Evolutionary conservation across 768 basidiomycete genomes (phyloP).

Genomic region (Tephrocybe rancida): DNA sequence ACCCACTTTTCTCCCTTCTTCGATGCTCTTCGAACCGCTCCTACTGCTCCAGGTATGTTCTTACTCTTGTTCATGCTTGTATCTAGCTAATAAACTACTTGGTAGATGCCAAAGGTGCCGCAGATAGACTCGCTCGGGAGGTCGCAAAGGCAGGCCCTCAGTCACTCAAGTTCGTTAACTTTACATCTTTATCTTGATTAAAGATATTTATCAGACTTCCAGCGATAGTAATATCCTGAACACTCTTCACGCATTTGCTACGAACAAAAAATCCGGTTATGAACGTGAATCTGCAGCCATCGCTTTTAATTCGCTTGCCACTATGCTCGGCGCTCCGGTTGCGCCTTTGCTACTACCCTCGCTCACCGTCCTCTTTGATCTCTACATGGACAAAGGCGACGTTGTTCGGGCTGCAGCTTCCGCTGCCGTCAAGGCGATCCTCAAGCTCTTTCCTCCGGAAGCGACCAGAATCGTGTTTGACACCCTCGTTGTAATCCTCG

Average conservation of each 20-base stretch:
- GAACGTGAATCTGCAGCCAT: constrained; percentile 88
- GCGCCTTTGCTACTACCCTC: constrained; percentile 79
- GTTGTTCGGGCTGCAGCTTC: constrained; percentile 85
- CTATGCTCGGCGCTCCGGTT: constrained; percentile 65
- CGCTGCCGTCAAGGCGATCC: constrained; percentile 77
- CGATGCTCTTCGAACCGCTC: constrained; percentile 56
- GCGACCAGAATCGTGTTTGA: constrained; percentile 70
- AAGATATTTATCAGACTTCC: not conserved
- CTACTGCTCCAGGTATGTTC: constrained; percentile 59
- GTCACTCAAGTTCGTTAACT: constrained; percentile 52
- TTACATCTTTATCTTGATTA: not conserved
- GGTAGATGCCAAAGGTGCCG: constrained; percentile 84
- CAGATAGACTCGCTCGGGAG: constrained; percentile 77
- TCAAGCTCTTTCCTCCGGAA: constrained; percentile 86
- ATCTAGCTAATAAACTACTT: constrained; percentile 10
- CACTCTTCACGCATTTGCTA: constrained; percentile 67
- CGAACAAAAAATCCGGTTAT: constrained; percentile 85
- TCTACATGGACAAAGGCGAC: constrained; percentile 93
- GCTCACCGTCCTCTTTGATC: constrained; percentile 76
- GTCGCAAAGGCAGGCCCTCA: constrained; percentile 64
- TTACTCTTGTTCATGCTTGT: not conserved
- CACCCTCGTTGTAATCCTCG: constrained; percentile 71
- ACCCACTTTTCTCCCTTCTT: constrained; percentile 49
- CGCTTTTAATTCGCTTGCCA: constrained; percentile 75
- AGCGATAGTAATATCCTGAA: constrained; percentile 67